Conservation (phyloP, 768 basidiomycete genomes). For the Cytidiella melzeri region DNA sequence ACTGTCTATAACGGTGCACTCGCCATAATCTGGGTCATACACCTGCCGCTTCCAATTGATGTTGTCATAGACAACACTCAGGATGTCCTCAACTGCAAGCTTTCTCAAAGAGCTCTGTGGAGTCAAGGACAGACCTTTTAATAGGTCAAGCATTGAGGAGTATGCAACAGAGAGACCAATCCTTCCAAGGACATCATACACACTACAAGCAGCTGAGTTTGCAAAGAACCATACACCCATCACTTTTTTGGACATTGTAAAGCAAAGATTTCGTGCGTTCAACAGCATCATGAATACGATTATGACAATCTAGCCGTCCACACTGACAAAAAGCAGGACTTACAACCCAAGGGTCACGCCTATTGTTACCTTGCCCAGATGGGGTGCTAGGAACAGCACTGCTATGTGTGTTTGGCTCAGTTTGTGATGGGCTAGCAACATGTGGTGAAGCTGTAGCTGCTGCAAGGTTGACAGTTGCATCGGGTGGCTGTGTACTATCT, state of each 20-base stretch:
- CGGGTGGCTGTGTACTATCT: too few species aligned
- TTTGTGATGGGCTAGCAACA: too few species aligned
- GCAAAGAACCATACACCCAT: constrained; percentile 17
- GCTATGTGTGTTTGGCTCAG: too few species aligned
- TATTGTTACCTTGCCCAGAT: too few species aligned
- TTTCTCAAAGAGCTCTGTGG: constrained; percentile 7
- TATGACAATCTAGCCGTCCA: too few species aligned
- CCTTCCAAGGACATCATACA: constrained; percentile 16
- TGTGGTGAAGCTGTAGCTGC: too few species aligned
- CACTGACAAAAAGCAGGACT: too few species aligned
- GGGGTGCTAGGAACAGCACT: too few species aligned
- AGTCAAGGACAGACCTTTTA: constrained; percentile 11
- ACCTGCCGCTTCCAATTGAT: constrained; percentile 19
- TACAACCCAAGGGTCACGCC: too few species aligned
- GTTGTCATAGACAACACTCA: constrained; percentile 20
- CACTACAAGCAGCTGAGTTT: constrained; percentile 13
- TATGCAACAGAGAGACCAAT: constrained; percentile 18
- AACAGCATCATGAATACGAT: too few species aligned
- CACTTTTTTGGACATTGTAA: constrained; percentile 17
- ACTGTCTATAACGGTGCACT: constrained; percentile 15
- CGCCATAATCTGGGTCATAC: constrained; percentile 18
- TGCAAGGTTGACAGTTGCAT: too few species aligned
- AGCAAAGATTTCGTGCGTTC: constrained; percentile 14
- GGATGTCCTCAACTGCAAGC: constrained; percentile 3
- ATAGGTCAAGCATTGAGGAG: constrained; percentile 11